phyloP scores from a whole-genome alignment of 2,329 filamentous ascomycete genomes.

The Colletotrichum falcatum region DNA sequence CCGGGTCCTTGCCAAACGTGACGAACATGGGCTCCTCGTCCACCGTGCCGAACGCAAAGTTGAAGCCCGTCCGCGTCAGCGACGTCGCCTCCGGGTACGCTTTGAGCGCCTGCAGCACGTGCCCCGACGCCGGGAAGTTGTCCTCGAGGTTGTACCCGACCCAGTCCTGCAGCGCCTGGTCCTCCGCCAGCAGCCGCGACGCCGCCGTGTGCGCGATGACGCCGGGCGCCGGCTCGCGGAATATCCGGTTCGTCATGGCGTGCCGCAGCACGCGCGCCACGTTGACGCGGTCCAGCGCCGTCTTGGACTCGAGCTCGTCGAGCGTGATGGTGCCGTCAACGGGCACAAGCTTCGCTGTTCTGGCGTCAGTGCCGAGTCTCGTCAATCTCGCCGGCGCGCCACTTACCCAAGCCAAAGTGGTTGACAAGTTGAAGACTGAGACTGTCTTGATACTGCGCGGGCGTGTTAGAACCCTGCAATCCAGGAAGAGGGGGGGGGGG shows the following conservation, averaged over 20 bases:
- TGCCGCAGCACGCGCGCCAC: conserved; percentile 65
- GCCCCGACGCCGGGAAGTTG: conserved; percentile 61
- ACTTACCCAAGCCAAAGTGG: conserved; percentile 61
- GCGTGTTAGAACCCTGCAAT: conserved; percentile 30
- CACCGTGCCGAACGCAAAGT: conserved; percentile 62
- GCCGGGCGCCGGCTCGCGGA: conserved; percentile 63
- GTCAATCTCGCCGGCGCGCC: neutral
- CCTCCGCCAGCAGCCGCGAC: conserved; percentile 63
- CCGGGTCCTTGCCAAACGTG: conserved; percentile 61
- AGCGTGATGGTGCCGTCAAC: conserved; percentile 59
- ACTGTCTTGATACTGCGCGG: conserved; percentile 60
- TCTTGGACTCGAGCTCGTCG: conserved; percentile 58
- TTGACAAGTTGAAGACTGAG: conserved; percentile 64
- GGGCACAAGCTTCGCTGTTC: conserved; percentile 64
- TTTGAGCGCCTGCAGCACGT: conserved; percentile 59
- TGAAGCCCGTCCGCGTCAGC: conserved; percentile 63
- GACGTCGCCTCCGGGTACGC: conserved; percentile 61
- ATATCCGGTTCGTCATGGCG: conserved; percentile 69
- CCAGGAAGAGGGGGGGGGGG: too few relatives aligned
- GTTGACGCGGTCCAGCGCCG: conserved; percentile 61
- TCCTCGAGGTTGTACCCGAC: conserved; percentile 67
- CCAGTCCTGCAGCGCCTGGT: conserved; percentile 63
- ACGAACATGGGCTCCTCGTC: conserved; percentile 66
- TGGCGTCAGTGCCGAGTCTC: conserved; percentile 27
- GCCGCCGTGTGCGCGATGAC: conserved; percentile 67